Evolutionary conservation across 2,329 filamentous ascomycete species (phyloP), one percentile per base, ranked within the genome.

Genomic region (Grosmannia clavigera): DNA sequence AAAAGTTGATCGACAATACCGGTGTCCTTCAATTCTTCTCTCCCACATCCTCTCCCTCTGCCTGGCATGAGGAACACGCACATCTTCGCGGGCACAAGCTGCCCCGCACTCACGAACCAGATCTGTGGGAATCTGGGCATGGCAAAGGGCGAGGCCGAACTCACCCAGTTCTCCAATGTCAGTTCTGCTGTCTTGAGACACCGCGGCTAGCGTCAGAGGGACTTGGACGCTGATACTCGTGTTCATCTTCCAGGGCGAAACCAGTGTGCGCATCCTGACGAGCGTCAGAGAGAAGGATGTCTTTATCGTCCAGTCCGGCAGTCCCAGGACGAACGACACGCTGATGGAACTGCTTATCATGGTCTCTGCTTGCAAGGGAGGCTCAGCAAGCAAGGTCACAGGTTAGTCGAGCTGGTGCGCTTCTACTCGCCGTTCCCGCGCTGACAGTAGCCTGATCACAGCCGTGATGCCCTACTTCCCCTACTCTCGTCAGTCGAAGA

Each of bases 301-400:
- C 68, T 99, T 97, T 74, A 92, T 99, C 71, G 88, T 99, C 63
- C 94, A 99, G 78, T 97, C 92, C 64, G 94, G 94, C 65, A 96
- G 94, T 75, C 81, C 85, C 70, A 90, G 88, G 76, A 96, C 96
- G 80, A 99, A 99, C 73, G 94, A 99, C 76, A 95, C 90, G 69
- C 91, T 99, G 71, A 96, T 99, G 91, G 94, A 99, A 80, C 82
- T 99, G 70, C 82, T 99, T 70, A 97, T 99, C 74, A 95, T 99
- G 90, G 96, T 97, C 68, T 94, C 90, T 65, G 94, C 94, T 67
- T 99, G 94, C 81, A 97, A 96, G 75, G 92, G 94, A 70, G 94
- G 92, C 66, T 97, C 94, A 59, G 90, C 94, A 64, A 96, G 92
- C 78, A 95, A 94, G 69, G 88, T 97, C 71, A 97, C 92, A 67